A percentile compares a stretch with the other conserved stretches of the same genome.
Evolutionary conservation across 148 eudicot species (phyloP).

Genomic region (Chenopodium quinoa): DNA sequence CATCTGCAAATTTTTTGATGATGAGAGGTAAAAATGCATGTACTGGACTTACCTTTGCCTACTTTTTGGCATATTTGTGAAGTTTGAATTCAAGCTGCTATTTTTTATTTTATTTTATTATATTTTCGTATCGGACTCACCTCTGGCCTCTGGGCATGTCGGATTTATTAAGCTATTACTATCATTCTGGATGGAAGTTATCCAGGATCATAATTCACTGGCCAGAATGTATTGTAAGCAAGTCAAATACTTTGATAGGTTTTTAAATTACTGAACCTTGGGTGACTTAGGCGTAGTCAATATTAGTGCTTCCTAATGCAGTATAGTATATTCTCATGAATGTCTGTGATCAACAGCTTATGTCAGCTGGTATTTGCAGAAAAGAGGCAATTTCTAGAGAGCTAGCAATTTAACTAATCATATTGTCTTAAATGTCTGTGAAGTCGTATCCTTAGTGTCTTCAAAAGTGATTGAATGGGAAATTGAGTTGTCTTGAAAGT

Average conservation of each 20-base stretch:
- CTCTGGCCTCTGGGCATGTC: no score
- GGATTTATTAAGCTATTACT: not conserved
- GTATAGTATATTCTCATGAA: no score
- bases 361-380: not conserved
- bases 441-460: no score
- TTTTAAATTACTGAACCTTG: no score
- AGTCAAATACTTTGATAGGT: not conserved
- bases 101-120: not conserved
- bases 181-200: not conserved
- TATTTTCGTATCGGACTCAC: no score
- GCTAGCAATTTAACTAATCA: not conserved
- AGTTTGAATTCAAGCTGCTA: not conserved
- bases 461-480: no score
- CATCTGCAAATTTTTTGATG: conserved; percentile 93
- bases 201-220: not conserved
- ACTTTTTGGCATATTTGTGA: not conserved
- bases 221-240: not conserved
- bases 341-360: not conserved
- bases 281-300: not conserved
- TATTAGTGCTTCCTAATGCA: not conserved
- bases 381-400: not conserved
- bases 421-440: no score
- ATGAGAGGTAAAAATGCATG: conserved; percentile 58
- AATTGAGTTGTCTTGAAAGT: no score
- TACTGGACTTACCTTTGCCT: not conserved